These are phyloP conservation scores for Rhodamnia argentea DNA, from an alignment of 345 rosid species.

Conservation along the genomic window DNA sequence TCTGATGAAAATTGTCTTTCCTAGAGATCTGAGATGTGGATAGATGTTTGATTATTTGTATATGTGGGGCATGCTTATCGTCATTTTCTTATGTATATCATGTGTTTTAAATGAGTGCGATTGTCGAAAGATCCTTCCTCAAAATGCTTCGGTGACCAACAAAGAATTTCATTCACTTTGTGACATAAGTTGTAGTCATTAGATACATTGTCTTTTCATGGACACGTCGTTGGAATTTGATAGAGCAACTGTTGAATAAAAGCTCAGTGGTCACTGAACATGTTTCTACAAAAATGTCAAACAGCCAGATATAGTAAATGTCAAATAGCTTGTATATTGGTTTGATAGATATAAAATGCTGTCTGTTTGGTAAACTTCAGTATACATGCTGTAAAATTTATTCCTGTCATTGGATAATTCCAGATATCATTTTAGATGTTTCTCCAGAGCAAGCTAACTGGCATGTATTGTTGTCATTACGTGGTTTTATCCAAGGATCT, in stretches of 20 bases:
- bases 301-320: too few relatives aligned
- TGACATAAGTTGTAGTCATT: not conserved
- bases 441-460: not conserved
- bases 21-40: not conserved
- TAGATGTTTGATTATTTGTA: not conserved
- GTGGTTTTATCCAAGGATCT: slow-evolving; percentile 89
- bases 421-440: not conserved
- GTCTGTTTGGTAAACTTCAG: not conserved
- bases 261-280: not conserved
- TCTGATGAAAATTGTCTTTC: not conserved
- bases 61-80: not conserved
- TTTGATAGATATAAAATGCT: not conserved
- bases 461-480: slow-evolving; percentile 25
- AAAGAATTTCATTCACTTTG: not conserved
- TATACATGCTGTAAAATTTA: not conserved
- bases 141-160: not conserved
- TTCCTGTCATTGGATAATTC: not conserved
- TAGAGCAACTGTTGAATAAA: not conserved
- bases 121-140: not conserved
- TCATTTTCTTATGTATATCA: not conserved
- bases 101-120: not conserved
- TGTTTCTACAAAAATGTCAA: not conserved
- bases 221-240: not conserved
- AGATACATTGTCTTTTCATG: not conserved
- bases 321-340: not conserved